Conservation (phyloP, 768 basidiomycete species). For the Leucocoprinus leucothites region DNA sequence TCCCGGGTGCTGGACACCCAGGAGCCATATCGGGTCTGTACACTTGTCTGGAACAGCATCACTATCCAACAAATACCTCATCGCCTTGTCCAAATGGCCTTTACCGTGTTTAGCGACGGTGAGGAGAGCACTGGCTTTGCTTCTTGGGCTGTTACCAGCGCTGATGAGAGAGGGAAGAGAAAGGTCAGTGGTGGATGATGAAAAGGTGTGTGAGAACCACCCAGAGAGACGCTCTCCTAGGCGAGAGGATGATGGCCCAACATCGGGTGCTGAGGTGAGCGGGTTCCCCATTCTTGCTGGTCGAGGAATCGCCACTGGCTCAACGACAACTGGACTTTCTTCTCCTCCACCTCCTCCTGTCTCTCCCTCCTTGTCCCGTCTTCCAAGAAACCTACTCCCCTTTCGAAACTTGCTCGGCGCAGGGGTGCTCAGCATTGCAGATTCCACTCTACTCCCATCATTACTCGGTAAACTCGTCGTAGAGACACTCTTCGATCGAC, state of each 20-base stretch:
- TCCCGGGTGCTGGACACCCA: slow-evolving; percentile 80
- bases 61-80: slow-evolving; percentile 87
- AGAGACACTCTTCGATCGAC: slow-evolving; percentile 49
- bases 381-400: slow-evolving; percentile 33
- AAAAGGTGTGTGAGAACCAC: slow-evolving; percentile 80
- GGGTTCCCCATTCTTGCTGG: too few relatives aligned
- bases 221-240: slow-evolving; percentile 77
- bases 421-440: slow-evolving; percentile 24
- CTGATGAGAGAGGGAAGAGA: slow-evolving; percentile 54
- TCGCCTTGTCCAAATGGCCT: slow-evolving; percentile 76
- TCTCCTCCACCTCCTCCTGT: slow-evolving; percentile 25
- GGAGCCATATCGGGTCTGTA: slow-evolving; percentile 81
- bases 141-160: slow-evolving; percentile 19
- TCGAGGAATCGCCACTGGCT: slow-evolving; percentile 54
- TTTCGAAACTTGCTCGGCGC: slow-evolving; percentile 24
- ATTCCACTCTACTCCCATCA: slow-evolving; percentile 30
- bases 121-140: slow-evolving; percentile 41
- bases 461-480: slow-evolving; percentile 37
- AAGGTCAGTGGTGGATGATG: slow-evolving; percentile 68
- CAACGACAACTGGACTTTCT: slow-evolving; percentile 66
- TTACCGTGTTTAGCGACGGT: slow-evolving; percentile 72
- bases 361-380: slow-evolving; percentile 33
- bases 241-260: too few relatives aligned
- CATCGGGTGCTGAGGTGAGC: slow-evolving; percentile 39
- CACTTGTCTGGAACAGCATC: slow-evolving; percentile 86